Base-by-base conservation (phyloP, 1,139 yeast genomes). In the Hyphopichia fennica region DNA sequence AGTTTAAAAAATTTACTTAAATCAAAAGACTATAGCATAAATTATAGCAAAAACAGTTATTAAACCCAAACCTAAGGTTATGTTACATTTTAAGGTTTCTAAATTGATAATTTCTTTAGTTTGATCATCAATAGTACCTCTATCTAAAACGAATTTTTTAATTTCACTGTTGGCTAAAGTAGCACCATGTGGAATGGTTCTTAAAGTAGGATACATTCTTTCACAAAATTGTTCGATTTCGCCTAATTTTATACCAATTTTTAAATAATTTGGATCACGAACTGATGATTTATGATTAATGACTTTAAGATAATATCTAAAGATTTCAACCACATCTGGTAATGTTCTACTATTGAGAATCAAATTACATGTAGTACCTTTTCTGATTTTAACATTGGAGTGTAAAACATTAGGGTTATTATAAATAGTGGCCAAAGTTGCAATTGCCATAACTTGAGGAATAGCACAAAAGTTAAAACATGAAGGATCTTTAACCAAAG, bases 361-460 rank as follows among this genome's bases (percentile, higher is more conserved):
- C 55, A 95, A 75, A 49, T 77, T 69, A 56, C 90, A 85, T 1
- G 99, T 85, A 31, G 87, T 81, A n/a, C 97, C 97, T 66, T 88
- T 87, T 67, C 98, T 81, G 60, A 95, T 86, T 72, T 95, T 95
- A 49, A 93, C 86, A 56, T 87, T 83, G 33, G 66, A 63, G 40
- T 82, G 78, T 57, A 93, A 79, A 3, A 93, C 87, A 4, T 72
- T 62, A 9, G 84, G 84, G 67, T 95, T 95, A 61, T 87, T 84
- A 72, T 87, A 91, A 34, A 93, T 87, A 44, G 84, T 74, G 20
- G 93, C 91, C 54, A 93, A 73, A 0, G 98, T 89, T 8, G 98
- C 97, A 60, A 93, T 85, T 34, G 98, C 96, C 99, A 93, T 93
- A 27, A 91, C 97, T 67, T 93, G 99, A 16, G 99, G 99, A 58